Percentiles rank a stretch among this genome's conserved stretches.
phyloP scores from a whole-genome alignment of 148 eudicot species.

The Pharnaceum exiguum region DNA sequence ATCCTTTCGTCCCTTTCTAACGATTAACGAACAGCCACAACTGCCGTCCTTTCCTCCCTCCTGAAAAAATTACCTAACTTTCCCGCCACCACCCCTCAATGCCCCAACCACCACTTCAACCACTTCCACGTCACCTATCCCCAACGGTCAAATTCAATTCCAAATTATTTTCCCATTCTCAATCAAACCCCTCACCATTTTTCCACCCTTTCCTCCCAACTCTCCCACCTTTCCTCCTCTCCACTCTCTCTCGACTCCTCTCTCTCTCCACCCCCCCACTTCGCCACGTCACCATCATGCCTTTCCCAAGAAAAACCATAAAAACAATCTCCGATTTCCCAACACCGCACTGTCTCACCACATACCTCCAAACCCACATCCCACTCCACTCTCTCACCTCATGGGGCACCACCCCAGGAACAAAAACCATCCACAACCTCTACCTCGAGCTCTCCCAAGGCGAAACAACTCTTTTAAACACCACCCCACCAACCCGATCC shows the following conservation, averaged over 20 bases:
- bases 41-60: background rate
- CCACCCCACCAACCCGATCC: conserved; percentile 66
- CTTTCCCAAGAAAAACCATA: conserved; percentile 32
- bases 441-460: conserved; percentile 88
- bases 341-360: conserved; percentile 62
- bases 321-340: conserved; percentile 24
- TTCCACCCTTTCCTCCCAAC: background rate
- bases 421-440: conserved; percentile 80
- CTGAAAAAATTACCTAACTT: background rate
- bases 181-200: conserved; percentile 7
- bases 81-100: conserved; percentile 8
- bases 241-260: conserved; percentile 27
- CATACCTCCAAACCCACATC: conserved; percentile 70
- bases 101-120: conserved; percentile 7
- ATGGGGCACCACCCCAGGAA: conserved; percentile 90
- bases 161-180: background rate
- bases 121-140: conserved; percentile 18
- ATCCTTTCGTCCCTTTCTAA: background rate
- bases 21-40: background rate
- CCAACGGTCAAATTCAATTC: too few species aligned
- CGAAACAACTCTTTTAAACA: conserved; percentile 58
- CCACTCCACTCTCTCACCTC: conserved; percentile 65
- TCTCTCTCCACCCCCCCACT: conserved; percentile 10
- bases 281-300: conserved; percentile 29
- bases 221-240: conserved; percentile 9